Conservation (phyloP, 139 green algal species). For the Ettlia oleoabundans region DNA sequence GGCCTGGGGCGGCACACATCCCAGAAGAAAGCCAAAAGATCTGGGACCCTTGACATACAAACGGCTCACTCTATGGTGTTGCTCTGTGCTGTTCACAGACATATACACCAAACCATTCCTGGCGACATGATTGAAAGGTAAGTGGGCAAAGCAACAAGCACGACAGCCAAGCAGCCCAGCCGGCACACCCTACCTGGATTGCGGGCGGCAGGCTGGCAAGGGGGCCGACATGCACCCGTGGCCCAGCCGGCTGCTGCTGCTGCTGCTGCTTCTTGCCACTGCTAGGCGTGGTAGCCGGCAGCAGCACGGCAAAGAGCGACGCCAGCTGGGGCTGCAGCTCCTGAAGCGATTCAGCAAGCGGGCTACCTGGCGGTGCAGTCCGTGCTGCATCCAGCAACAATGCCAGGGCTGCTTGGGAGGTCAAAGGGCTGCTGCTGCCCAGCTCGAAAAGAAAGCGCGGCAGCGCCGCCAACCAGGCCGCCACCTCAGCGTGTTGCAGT, state of each 20-base stretch:
- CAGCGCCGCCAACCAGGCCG: constrained; percentile 42
- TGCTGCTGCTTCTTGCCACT: neutral
- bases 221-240: constrained; percentile 1
- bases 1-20: too few species aligned
- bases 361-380: neutral
- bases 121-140: too few species aligned
- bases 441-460: constrained; percentile 50
- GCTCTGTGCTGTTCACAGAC: too few species aligned
- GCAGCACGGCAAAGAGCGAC: constrained; percentile 36
- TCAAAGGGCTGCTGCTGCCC: constrained; percentile 3
- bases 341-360: constrained; percentile 14
- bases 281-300: constrained; percentile 13
- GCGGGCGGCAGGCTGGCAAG: neutral
- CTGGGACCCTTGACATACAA: too few species aligned
- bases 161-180: too few species aligned
- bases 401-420: constrained; percentile 19
- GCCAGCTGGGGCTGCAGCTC: constrained; percentile 44
- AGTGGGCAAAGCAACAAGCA: too few species aligned
- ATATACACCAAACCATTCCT: too few species aligned
- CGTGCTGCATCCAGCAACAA: constrained; percentile 45
- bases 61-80: too few species aligned
- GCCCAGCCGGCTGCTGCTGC: neutral
- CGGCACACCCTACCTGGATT: neutral
- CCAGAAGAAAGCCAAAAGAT: too few species aligned
- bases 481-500: constrained; percentile 24